These are phyloP conservation scores for Saksenaea vasiformis DNA, from an alignment of 371 early-diverging fungal species.

Conservation along the genomic window DNA sequence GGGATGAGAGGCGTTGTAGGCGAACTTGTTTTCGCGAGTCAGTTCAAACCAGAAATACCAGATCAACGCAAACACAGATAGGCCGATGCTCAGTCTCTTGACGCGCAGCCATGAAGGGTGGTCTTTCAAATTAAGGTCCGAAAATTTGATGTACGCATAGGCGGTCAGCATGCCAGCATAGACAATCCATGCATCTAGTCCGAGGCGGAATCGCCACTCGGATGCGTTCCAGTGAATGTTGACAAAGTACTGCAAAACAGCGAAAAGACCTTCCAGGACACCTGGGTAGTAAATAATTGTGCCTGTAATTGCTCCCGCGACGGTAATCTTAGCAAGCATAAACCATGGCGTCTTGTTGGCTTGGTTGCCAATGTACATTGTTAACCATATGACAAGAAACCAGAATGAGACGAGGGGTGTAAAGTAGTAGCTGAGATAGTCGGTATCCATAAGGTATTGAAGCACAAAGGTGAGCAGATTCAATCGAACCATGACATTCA, in stretches of 20 bases:
- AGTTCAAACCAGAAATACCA: constrained; percentile 55
- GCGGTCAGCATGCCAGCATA: constrained; percentile 63
- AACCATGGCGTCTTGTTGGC: constrained; percentile 46
- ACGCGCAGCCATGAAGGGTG: constrained; percentile 43
- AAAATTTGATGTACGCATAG: constrained; percentile 43
- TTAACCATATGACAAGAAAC: constrained; percentile 67
- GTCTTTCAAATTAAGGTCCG: constrained; percentile 37
- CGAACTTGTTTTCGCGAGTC: constrained; percentile 41
- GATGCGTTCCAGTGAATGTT: constrained; percentile 58
- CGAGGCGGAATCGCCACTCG: constrained; percentile 71
- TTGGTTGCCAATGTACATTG: constrained; percentile 56
- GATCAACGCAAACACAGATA: constrained; percentile 35
- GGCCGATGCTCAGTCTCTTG: constrained; percentile 23
- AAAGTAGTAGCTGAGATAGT: constrained; percentile 76
- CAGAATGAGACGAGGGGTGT: constrained; percentile 74
- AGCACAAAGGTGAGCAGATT: constrained; percentile 70
- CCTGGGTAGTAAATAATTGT: constrained; percentile 44
- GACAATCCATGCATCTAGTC: constrained; percentile 63
- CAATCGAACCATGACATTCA: constrained; percentile 64
- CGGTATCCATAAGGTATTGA: constrained; percentile 66
- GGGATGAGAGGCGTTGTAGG: constrained; percentile 63
- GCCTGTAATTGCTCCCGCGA: constrained; percentile 39
- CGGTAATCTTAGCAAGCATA: constrained; percentile 52
- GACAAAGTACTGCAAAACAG: constrained; percentile 31
- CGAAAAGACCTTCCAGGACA: constrained; percentile 45